Evolutionary conservation across 306 rosid species (phyloP), one percentile per base, ranked within the genome.

Genomic region (Corylus americana): DNA sequence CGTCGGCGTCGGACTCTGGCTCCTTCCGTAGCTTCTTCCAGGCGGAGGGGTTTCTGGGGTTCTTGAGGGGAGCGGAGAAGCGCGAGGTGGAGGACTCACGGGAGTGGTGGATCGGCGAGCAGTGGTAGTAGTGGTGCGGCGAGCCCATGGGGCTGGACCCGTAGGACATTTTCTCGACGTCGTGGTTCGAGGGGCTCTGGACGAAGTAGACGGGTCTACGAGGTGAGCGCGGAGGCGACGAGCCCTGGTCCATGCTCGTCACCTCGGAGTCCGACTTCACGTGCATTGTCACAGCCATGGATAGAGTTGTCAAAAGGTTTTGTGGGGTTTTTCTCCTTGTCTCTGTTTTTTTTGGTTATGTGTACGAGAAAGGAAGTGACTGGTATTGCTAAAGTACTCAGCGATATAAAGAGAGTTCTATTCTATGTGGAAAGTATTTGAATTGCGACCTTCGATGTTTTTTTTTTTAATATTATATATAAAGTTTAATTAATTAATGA

Each of bases 41-140:
- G 31, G 85, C 31, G 37, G 88, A 63, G 51, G 58, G 55, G 83
- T 47, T 42, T 39, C 89, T 78, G n/a, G 90, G 79, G 83, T 91
- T 87, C 54, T 86, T 94, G 29, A 94, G 84, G 4, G 98, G 89
- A 27, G 92, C 98, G 8, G 98, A 94, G 93, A 86, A 92, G 31
- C 97, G 92, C 16, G 98, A 90, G 12, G 97, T 92, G 58, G 98
- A 95, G 45, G 98, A 95, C 85, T 95, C 98, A 1, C 98, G 97
- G 0, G 98, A 95, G 81, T 95, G 98, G 85, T 95, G 98, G 70
- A 91, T 91, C 0, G 98, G 97, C 7, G 98, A 95, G 58, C 91
- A 91, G 74, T 86, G 90, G 85, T 90, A 90, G 76, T 74, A 84
- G 57, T 86, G 90, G 45, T 81, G 89, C 4, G 98, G 98, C 0